A percentile compares a stretch with the other conserved stretches of the same genome.
Evolutionary conservation across 345 rosid species (phyloP).

Genomic region (Corymbia maculata): DNA sequence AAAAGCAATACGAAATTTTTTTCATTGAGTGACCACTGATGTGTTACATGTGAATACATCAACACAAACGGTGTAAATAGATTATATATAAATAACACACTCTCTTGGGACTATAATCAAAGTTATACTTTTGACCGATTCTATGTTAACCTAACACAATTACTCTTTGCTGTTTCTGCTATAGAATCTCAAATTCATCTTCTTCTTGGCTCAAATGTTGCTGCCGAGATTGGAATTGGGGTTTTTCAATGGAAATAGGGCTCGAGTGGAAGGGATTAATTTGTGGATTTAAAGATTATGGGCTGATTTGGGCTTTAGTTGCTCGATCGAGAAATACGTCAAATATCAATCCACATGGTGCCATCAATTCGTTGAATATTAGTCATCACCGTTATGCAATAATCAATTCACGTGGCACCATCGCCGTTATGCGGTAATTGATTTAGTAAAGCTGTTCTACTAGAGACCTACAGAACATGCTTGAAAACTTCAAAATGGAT

Average conservation of each 20-base stretch:
- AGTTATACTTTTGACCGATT: background rate
- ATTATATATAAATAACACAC: background rate
- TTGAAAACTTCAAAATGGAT: background rate
- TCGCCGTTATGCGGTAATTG: too few relatives aligned
- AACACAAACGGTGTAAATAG: accelerated
- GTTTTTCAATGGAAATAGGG: background rate
- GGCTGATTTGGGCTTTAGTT: background rate
- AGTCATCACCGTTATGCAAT: too few relatives aligned
- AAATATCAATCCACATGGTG: too few relatives aligned
- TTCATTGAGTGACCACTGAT: background rate
- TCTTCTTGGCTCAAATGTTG: background rate
- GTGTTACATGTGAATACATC: background rate
- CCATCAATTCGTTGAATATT: background rate
- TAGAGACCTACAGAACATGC: background rate
- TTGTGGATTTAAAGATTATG: background rate
- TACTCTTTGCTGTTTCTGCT: too few relatives aligned
- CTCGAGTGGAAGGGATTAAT: background rate
- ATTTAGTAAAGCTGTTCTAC: background rate
- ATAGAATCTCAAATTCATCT: background rate
- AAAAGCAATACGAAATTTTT: background rate
- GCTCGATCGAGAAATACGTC: too few relatives aligned
- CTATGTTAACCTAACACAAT: background rate
- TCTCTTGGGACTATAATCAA: accelerated
- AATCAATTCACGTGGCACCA: background rate
- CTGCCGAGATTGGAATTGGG: background rate